Percentiles rank a stretch among this genome's conserved stretches.
Conservation (phyloP, 768 basidiomycete species). For the Tylopilus intermedius region DNA sequence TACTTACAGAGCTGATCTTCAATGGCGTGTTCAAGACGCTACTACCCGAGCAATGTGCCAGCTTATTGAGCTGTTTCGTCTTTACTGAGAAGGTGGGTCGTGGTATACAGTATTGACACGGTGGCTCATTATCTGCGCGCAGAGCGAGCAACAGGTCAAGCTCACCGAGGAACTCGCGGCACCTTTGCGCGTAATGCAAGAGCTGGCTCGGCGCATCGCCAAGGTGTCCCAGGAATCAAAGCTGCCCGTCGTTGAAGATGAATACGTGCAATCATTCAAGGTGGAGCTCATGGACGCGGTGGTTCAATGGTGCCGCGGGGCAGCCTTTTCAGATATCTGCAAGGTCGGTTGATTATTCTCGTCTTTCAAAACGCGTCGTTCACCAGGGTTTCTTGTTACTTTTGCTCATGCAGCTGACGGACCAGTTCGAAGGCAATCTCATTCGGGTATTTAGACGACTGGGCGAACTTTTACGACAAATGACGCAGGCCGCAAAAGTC, state of each 20-base stretch:
- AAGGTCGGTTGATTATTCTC: slow-evolving; percentile 51
- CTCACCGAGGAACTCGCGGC: slow-evolving; percentile 92
- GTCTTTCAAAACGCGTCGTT: background rate
- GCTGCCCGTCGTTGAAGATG: slow-evolving; percentile 82
- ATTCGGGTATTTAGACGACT: slow-evolving; percentile 95
- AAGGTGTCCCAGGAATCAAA: slow-evolving; percentile 94
- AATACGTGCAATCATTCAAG: slow-evolving; percentile 95
- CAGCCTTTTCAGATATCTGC: slow-evolving; percentile 92
- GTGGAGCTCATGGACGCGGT: slow-evolving; percentile 99
- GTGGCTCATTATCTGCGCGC: background rate
- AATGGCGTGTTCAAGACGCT: slow-evolving; percentile 93
- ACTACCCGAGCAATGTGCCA: slow-evolving; percentile 87
- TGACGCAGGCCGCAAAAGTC: slow-evolving; percentile 92
- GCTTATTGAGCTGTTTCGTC: slow-evolving; percentile 94
- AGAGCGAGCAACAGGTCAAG: slow-evolving; percentile 84
- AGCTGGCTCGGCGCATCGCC: slow-evolving; percentile 92
- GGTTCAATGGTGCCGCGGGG: slow-evolving; percentile 96
- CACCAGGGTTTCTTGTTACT: background rate
- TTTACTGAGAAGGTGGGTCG: slow-evolving; percentile 85
- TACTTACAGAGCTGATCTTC: slow-evolving; percentile 95
- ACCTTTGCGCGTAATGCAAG: slow-evolving; percentile 92
- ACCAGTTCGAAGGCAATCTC: slow-evolving; percentile 94
- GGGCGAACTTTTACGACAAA: slow-evolving; percentile 92
- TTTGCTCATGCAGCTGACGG: slow-evolving; percentile 63
- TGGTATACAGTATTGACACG: background rate